A percentile compares a stretch with the other conserved stretches of the same genome.
Conservation (phyloP, 2,329 filamentous ascomycete species). For the Aspergillus neoniger region DNA sequence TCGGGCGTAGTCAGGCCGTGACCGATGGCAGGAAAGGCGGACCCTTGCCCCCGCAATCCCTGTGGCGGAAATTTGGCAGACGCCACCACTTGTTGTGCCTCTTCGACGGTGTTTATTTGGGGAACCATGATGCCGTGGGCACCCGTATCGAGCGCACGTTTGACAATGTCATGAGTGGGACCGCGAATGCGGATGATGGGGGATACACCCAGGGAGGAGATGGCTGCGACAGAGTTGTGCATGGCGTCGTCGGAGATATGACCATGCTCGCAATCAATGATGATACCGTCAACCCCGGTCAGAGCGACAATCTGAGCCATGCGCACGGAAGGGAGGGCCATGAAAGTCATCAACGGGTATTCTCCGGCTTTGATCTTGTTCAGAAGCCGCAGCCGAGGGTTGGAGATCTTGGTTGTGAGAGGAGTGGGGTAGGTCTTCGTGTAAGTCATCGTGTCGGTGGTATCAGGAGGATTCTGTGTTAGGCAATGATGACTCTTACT, state of each 20-base stretch:
- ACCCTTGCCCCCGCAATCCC: conserved; percentile 31
- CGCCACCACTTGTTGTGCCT: conserved; percentile 14
- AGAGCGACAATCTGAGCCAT: conserved; percentile 59
- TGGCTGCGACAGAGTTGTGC: conserved; percentile 30
- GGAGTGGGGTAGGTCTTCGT: conserved; percentile 31
- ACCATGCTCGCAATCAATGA: conserved; percentile 43
- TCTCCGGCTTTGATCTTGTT: conserved; percentile 46
- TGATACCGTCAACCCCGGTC: conserved; percentile 66
- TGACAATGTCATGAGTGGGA: conserved; percentile 24
- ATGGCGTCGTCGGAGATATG: conserved; percentile 33
- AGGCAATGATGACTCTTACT: not conserved
- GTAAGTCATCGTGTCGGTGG: not conserved
- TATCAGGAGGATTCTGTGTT: not conserved
- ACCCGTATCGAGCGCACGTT: conserved; percentile 29
- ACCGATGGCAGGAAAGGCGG: conserved; percentile 27
- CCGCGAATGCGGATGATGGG: conserved; percentile 26
- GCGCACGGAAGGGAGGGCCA: conserved; percentile 52
- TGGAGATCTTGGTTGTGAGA: conserved; percentile 37
- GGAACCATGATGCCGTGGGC: conserved; percentile 32
- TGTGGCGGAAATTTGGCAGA: conserved; percentile 29
- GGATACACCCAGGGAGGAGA: conserved; percentile 27
- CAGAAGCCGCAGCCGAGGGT: conserved; percentile 47
- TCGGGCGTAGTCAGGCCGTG: conserved; percentile 34
- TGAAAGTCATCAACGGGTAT: conserved; percentile 53
- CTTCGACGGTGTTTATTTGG: conserved; percentile 35